phyloP scores from a whole-genome alignment of 2,329 filamentous ascomycete genomes.

The Mycosphaerella arachidis region DNA sequence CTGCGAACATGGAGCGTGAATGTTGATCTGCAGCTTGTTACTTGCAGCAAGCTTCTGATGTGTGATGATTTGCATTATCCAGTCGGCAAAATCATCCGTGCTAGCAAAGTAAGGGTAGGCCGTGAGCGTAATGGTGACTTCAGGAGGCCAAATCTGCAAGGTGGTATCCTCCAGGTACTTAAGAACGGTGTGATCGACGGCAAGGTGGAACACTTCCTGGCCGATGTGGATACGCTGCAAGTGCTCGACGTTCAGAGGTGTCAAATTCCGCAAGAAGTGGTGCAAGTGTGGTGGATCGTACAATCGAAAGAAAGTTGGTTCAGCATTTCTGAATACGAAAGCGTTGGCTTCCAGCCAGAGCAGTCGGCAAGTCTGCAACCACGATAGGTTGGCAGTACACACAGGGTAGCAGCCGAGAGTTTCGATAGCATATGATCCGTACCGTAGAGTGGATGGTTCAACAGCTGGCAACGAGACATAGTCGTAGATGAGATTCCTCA shows the following conservation, averaged over 20 bases:
- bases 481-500: not conserved
- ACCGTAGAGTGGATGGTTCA: not conserved
- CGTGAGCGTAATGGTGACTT: not conserved
- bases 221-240: not conserved
- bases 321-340: not conserved
- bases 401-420: not conserved
- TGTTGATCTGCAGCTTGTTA: not conserved
- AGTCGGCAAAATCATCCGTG: not conserved
- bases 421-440: not conserved
- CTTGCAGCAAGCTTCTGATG: not conserved
- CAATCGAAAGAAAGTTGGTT: not conserved
- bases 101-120: not conserved
- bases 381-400: not conserved
- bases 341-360: slow-evolving; percentile 1
- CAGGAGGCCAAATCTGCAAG: not conserved
- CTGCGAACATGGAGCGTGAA: not conserved
- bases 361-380: not conserved
- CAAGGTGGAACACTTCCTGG: not conserved
- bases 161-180: not conserved
- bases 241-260: not conserved
- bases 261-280: not conserved
- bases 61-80: not conserved
- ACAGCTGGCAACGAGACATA: not conserved
- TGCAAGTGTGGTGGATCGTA: not conserved
- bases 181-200: not conserved